Evolutionary conservation across 371 early-diverging fungal species (phyloP).

Genomic region (Catenaria anguillulae): DNA sequence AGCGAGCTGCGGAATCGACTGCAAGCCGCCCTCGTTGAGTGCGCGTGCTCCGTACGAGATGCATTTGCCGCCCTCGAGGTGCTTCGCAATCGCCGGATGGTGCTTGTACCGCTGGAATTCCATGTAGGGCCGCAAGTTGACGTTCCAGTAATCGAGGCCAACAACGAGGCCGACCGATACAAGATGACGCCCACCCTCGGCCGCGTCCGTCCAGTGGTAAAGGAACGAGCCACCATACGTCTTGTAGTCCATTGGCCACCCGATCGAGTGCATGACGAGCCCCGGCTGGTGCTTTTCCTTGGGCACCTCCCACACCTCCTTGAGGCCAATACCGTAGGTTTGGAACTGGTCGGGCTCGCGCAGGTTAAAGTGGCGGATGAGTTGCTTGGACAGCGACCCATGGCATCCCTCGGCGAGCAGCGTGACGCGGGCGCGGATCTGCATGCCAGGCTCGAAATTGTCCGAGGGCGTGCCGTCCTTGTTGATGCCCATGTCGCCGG

Average conservation of each 20-base stretch:
- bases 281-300: constrained; percentile 77
- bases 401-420: constrained; percentile 97
- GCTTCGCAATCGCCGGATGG: constrained; percentile 65
- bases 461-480: constrained; percentile 80
- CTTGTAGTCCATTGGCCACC: constrained; percentile 77
- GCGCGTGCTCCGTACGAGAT: constrained; percentile 92
- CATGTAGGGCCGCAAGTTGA: constrained; percentile 87
- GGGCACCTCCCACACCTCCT: constrained; percentile 95
- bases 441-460: constrained; percentile 89
- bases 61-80: constrained; percentile 83
- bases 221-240: constrained; percentile 92
- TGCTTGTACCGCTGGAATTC: constrained; percentile 93
- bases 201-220: constrained; percentile 72
- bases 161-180: constrained; percentile 80
- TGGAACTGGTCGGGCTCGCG: constrained; percentile 52
- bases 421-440: constrained; percentile 83
- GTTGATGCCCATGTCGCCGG: constrained; percentile 90
- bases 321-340: constrained; percentile 90
- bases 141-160: constrained; percentile 87
- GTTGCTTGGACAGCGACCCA: constrained; percentile 81
- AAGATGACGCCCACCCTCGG: constrained; percentile 30
- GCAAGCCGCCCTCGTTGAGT: constrained; percentile 86
- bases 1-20: constrained; percentile 78
- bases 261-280: constrained; percentile 71
- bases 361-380: constrained; percentile 72